Conservation (phyloP, 2,329 filamentous ascomycete species). For the Cladosporium sphaerospermum region DNA sequence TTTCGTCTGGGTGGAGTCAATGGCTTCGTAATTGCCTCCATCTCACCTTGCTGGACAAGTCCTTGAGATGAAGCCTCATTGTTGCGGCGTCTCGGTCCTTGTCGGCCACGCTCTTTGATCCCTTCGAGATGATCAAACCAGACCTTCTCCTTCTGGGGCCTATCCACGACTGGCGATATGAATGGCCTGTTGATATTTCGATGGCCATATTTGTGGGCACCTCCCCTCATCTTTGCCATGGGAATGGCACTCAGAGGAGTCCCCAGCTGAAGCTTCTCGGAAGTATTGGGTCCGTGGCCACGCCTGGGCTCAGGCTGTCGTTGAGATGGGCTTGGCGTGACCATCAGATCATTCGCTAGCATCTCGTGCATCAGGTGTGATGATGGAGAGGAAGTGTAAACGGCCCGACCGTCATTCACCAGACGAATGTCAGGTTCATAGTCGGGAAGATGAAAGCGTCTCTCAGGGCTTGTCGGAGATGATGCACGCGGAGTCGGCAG, state of each 20-base stretch:
- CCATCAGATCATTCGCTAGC: not conserved
- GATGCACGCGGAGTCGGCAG: constrained; percentile 28
- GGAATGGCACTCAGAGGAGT: constrained; percentile 25
- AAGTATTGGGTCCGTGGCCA: constrained; percentile 13
- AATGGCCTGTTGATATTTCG: constrained; percentile 26
- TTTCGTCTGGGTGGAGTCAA: constrained; percentile 23
- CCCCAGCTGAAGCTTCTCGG: constrained; percentile 13
- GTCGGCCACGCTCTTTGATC: constrained; percentile 8
- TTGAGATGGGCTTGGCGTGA: constrained; percentile 1
- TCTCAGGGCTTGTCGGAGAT: constrained; percentile 20
- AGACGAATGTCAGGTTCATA: constrained; percentile 18
- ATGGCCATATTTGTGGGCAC: constrained; percentile 16
- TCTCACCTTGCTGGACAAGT: constrained; percentile 18
- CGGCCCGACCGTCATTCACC: constrained; percentile 18
- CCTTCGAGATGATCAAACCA: constrained; percentile 28
- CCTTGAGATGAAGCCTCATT: not conserved
- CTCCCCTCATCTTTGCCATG: constrained; percentile 13
- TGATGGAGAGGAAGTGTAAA: constrained; percentile 1
- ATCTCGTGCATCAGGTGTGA: not conserved
- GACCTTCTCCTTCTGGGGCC: constrained; percentile 19
- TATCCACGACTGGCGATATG: constrained; percentile 21
- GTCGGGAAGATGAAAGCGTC: constrained; percentile 18
- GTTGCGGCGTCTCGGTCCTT: not conserved
- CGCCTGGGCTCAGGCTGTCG: not conserved
- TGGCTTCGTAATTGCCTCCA: constrained; percentile 16